These are phyloP conservation scores for Westerdykella sp. DNA, from an alignment of 2,329 filamentous ascomycete species.

Conservation along the genomic window DNA sequence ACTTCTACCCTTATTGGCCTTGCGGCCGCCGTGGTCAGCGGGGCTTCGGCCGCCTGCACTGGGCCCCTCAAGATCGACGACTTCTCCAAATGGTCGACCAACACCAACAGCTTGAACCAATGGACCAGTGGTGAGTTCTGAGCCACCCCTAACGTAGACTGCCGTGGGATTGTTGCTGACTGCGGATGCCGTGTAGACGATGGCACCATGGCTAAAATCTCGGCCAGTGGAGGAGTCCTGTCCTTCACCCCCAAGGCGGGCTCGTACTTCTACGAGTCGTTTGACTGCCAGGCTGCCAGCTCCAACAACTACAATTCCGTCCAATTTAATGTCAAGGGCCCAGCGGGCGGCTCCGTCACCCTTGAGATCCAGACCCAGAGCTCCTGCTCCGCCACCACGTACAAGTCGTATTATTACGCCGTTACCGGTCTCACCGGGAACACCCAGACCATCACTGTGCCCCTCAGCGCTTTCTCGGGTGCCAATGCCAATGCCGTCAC, in stretches of 20 bases:
- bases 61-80: constrained; percentile 34
- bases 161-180: neutral
- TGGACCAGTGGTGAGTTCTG: constrained; percentile 32
- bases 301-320: constrained; percentile 45
- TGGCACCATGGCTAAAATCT: constrained; percentile 43
- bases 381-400: constrained; percentile 39
- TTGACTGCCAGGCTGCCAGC: constrained; percentile 44
- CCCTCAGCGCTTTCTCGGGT: constrained; percentile 45
- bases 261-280: constrained; percentile 52
- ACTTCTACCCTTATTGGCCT: constrained; percentile 27
- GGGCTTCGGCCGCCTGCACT: constrained; percentile 31
- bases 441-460: constrained; percentile 47
- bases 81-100: constrained; percentile 34
- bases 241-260: constrained; percentile 45
- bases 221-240: constrained; percentile 41
- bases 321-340: constrained; percentile 45
- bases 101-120: constrained; percentile 30
- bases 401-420: constrained; percentile 41
- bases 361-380: constrained; percentile 46
- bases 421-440: constrained; percentile 46
- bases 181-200: constrained; percentile 40
- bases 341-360: constrained; percentile 36
- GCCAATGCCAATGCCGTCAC: constrained; percentile 48
- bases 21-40: constrained; percentile 23
- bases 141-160: neutral